phyloP scores from a whole-genome alignment of 768 basidiomycete species.

The Mrakia gelida region DNA sequence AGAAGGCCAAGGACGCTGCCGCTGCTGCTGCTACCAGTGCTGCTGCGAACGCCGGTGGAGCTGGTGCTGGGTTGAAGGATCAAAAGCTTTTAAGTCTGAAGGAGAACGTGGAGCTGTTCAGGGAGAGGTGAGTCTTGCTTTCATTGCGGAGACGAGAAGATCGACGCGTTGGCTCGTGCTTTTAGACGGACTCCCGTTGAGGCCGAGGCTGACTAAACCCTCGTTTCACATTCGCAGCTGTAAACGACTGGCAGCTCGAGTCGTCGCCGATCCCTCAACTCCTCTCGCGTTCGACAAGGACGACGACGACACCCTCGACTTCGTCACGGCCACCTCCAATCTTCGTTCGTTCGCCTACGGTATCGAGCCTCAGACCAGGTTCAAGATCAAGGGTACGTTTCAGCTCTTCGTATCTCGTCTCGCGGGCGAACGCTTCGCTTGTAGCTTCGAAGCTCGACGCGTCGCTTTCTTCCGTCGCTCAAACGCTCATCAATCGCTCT shows the following conservation, averaged over 20 bases:
- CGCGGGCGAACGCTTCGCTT: no score
- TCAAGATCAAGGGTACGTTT: constrained; percentile 84
- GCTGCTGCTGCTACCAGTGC: constrained; percentile 32
- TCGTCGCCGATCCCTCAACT: constrained; percentile 50
- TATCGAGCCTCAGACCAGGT: constrained; percentile 81
- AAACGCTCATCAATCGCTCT: not conserved
- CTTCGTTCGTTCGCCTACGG: constrained; percentile 84
- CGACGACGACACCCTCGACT: constrained; percentile 93
- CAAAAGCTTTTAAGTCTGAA: constrained; percentile 69
- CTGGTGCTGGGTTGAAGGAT: constrained; percentile 61
- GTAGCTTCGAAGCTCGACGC: not conserved
- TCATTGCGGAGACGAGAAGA: no score
- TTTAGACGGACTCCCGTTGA: no score
- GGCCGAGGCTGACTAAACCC: no score
- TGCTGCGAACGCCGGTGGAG: not conserved
- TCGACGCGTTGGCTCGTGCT: not conserved
- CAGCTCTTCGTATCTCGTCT: not conserved
- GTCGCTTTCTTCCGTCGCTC: not conserved
- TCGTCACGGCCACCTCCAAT: constrained; percentile 92
- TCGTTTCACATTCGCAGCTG: constrained; percentile 61
- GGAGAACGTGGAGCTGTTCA: constrained; percentile 78
- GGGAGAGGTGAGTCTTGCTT: constrained; percentile 61
- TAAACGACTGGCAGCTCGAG: constrained; percentile 66
- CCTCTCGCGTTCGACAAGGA: constrained; percentile 87
- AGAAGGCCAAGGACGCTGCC: constrained; percentile 35